Base-by-base conservation (phyloP, 2,329 filamentous ascomycete species). In the Pseudogymnoascus sp. region DNA sequence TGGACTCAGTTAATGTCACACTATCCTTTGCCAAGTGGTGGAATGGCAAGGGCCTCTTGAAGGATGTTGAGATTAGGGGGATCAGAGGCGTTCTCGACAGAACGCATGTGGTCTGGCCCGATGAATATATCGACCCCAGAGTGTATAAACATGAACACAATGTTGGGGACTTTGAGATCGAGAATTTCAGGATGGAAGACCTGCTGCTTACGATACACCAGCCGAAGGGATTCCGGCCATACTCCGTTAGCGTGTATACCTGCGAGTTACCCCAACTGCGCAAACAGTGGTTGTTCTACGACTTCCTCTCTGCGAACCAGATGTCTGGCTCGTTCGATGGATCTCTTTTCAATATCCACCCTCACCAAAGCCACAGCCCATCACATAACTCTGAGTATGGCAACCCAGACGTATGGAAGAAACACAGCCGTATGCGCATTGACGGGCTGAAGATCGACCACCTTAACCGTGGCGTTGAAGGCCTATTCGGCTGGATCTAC, bases 21-120 rank as follows among this genome's bases (percentile, higher is more conserved):
- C 74, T 99, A 25, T 99, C 94, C 0, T 97, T 99, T 68, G 81
- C 91, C n/a, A 97, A 97, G 72, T 99, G 94, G 94, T 95, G 96
- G 84, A 97, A 96, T 68, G 93, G 94, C 20, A 97, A 93, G 73
- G 94, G 94, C 0, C 80, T 95, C 5, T 78, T 99, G 7, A 87
- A 90, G 67, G 90, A 97, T 71, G 94, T 99, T 41, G 91, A 97
- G 70, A 87, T 99, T 59, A 94, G 91, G 70, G 94, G 94, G 4
- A 89, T 99, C 30, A 84, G 94, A 63, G 94, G 94, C 20, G 90
- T 97, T 4, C 81, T 99, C 47, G 94, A 99, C 74, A 84, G 94
- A 62, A 96, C 91, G 0, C 88, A 86, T 54, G 89, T 99, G 2
- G 77, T 80, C 61, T 94, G 90, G 82, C 78, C 82, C 4, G 80